These are phyloP conservation scores for Astrothelium subdiscretum DNA, from an alignment of 495 filamentous ascomycete species.

Conservation along the genomic window DNA sequence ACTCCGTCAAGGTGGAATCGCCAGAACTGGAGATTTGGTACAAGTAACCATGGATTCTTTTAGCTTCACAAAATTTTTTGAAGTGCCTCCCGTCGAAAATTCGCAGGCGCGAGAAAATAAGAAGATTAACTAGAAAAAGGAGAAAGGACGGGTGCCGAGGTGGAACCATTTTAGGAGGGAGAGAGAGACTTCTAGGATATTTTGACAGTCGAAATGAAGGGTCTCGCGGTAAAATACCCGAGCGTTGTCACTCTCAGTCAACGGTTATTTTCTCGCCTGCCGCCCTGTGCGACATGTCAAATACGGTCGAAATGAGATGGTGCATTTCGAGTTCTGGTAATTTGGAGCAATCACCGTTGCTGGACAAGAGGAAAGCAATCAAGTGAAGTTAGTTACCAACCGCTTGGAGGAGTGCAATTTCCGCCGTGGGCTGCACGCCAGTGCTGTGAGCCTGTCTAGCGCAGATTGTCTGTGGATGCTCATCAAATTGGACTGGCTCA, in stretches of 20 bases:
- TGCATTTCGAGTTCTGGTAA: not conserved
- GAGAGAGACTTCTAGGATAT: not conserved
- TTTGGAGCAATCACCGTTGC: not conserved
- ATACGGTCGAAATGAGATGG: not conserved
- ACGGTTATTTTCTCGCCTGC: not conserved
- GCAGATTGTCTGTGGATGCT: slow-evolving; percentile 2
- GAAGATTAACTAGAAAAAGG: not conserved
- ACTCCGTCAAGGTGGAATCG: no score
- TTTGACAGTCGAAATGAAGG: not conserved
- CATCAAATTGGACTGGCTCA: slow-evolving; percentile 4
- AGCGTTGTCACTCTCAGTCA: not conserved
- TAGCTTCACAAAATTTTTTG: no score
- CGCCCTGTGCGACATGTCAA: not conserved
- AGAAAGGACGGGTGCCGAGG: not conserved
- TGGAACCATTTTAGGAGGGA: not conserved
- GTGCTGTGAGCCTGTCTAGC: slow-evolving; percentile 1
- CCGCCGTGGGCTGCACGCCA: slow-evolving; percentile 1
- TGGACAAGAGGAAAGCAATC: not conserved
- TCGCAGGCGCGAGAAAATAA: not conserved
- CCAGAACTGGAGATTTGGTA: no score
- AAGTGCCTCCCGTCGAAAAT: not conserved
- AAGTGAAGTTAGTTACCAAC: not conserved
- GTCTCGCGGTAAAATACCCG: not conserved
- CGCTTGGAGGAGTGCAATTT: not conserved
- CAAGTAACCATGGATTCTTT: no score